Evolutionary conservation across 257 asterid genomes (phyloP).

Genomic region (Orobanche coerulescens): DNA sequence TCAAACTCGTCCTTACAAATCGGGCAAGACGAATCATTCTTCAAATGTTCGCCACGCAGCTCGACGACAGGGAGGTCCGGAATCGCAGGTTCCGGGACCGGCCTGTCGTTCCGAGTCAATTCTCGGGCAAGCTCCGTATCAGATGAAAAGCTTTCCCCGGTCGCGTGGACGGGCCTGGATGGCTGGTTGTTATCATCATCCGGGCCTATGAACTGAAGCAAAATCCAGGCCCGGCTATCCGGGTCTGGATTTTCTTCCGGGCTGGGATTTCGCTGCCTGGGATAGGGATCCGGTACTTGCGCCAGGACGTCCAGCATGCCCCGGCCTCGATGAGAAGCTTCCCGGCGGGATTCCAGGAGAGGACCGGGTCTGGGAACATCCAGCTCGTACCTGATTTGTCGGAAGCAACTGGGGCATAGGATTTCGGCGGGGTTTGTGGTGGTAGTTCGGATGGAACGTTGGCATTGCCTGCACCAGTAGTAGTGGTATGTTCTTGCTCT

Average conservation of each 20-base stretch:
- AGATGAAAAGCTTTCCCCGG: not conserved
- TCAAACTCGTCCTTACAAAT: slow-evolving; percentile 86
- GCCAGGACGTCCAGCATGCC: slow-evolving; percentile 46
- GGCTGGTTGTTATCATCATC: slow-evolving; percentile 23
- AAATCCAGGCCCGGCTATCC: slow-evolving; percentile 33
- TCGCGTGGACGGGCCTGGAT: slow-evolving; percentile 30
- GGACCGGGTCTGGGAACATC: slow-evolving; percentile 54
- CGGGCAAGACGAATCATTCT: slow-evolving; percentile 48
- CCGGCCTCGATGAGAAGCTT: slow-evolving; percentile 36
- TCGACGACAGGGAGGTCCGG: slow-evolving; percentile 42
- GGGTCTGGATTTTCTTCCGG: not conserved
- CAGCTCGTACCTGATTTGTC: slow-evolving; percentile 50
- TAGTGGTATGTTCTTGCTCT: slow-evolving; percentile 68
- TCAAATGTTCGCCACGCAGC: slow-evolving; percentile 32
- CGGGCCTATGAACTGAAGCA: slow-evolving; percentile 56
- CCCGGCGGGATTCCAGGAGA: slow-evolving; percentile 23
- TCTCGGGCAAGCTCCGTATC: slow-evolving; percentile 31
- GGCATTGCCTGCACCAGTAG: slow-evolving; percentile 79
- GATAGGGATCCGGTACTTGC: slow-evolving; percentile 41
- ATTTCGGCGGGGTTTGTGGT: slow-evolving; percentile 58
- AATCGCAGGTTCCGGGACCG: slow-evolving; percentile 37
- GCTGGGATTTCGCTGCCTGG: not conserved
- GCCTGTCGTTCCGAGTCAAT: slow-evolving; percentile 29
- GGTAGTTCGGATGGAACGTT: slow-evolving; percentile 60
- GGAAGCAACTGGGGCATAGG: slow-evolving; percentile 59